Percentiles rank a stretch among this genome's conserved stretches.
Evolutionary conservation across 2,329 filamentous ascomycete genomes (phyloP).

Genomic region (Exophiala dermatitidis): DNA sequence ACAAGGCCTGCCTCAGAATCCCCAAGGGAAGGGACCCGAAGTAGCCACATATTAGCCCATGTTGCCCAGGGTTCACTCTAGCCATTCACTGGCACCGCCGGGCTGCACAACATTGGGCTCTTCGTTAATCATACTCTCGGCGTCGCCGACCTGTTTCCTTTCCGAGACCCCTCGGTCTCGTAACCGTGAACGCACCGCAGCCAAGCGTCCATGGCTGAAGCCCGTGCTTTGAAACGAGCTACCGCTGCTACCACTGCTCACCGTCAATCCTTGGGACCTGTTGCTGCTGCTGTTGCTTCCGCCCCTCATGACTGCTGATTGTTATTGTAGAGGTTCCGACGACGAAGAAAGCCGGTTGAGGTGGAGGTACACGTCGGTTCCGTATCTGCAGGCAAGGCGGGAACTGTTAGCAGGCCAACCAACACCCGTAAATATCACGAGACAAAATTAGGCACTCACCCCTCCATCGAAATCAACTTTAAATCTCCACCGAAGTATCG

Average conservation of each 20-base stretch:
- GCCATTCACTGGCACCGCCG: slow-evolving; percentile 21
- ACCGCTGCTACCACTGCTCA: slow-evolving; percentile 4
- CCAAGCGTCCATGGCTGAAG: slow-evolving; percentile 33
- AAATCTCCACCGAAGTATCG: slow-evolving; percentile 95
- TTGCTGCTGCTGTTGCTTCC: not conserved
- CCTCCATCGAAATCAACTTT: slow-evolving; percentile 98
- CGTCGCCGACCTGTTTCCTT: slow-evolving; percentile 83
- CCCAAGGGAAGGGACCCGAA: too few species aligned
- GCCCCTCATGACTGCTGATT: slow-evolving; percentile 62
- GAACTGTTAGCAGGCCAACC: slow-evolving; percentile 15
- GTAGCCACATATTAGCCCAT: too few species aligned
- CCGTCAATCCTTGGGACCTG: slow-evolving; percentile 51
- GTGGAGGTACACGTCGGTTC: slow-evolving; percentile 96
- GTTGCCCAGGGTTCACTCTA: slow-evolving; percentile 14
- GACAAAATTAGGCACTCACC: slow-evolving; percentile 51
- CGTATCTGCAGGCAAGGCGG: slow-evolving; percentile 57
- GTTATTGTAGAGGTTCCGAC: slow-evolving; percentile 92
- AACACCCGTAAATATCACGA: not conserved
- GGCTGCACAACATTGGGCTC: slow-evolving; percentile 28
- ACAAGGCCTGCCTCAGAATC: too few species aligned
- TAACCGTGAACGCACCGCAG: slow-evolving; percentile 62
- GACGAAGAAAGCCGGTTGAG: slow-evolving; percentile 92
- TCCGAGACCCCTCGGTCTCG: slow-evolving; percentile 70
- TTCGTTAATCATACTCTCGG: slow-evolving; percentile 65
- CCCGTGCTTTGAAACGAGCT: slow-evolving; percentile 1